These are phyloP conservation scores for Fraxinus baroniana DNA, from an alignment of 305 asterid species.

Conservation along the genomic window DNA sequence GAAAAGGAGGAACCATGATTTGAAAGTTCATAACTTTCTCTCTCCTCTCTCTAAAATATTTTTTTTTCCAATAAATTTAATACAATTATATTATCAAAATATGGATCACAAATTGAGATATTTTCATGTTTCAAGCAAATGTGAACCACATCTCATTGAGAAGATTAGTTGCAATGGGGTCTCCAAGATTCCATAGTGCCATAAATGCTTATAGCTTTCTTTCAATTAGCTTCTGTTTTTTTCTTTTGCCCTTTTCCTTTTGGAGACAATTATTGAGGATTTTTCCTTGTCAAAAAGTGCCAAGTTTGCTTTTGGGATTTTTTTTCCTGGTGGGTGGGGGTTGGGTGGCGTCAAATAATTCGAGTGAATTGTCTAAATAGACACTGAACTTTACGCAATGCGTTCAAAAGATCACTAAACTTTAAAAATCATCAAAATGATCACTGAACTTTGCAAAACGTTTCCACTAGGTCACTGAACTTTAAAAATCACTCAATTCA, in stretches of 20 bases:
- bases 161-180: constrained; percentile 34
- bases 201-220: constrained; percentile 47
- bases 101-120: constrained; percentile 40
- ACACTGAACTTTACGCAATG: too few species aligned
- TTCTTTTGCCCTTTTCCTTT: constrained; percentile 27
- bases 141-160: constrained; percentile 41
- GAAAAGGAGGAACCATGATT: constrained; percentile 17
- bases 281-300: constrained; percentile 23
- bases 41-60: neutral
- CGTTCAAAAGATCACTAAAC: too few species aligned
- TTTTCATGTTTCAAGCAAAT: constrained; percentile 37
- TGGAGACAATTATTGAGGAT: constrained; percentile 16
- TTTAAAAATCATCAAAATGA: too few species aligned
- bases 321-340: neutral
- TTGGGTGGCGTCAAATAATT: neutral
- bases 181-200: constrained; percentile 35
- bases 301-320: neutral
- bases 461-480: too few species aligned
- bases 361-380: too few species aligned
- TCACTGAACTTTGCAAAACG: too few species aligned
- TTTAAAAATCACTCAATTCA: too few species aligned
- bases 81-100: constrained; percentile 18
- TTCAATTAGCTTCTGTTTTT: constrained; percentile 15
- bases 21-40: constrained; percentile 3
- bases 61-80: neutral